Evolutionary conservation across 257 asterid species (phyloP).

Genomic region (Salvia miltiorrhiza): DNA sequence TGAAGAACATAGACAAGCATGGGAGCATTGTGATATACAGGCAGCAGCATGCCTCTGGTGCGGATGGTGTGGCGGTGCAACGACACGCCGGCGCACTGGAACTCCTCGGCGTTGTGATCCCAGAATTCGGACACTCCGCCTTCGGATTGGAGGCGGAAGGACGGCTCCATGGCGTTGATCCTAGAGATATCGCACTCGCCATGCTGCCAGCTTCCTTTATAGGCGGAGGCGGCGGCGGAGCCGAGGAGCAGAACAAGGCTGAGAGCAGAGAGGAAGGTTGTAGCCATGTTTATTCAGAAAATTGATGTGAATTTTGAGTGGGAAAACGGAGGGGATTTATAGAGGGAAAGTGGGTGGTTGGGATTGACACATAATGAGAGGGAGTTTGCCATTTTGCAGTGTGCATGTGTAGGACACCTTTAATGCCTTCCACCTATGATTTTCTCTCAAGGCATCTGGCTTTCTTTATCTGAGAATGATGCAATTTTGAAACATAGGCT

Average conservation of each 20-base stretch:
- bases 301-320: neutral
- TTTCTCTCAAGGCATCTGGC: slow-evolving; percentile 30
- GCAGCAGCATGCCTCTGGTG: slow-evolving; percentile 39
- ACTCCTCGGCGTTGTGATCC: slow-evolving; percentile 43
- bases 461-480: neutral
- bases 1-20: slow-evolving; percentile 39
- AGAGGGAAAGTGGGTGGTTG: neutral
- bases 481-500: neutral
- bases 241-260: slow-evolving; percentile 28
- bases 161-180: slow-evolving; percentile 47
- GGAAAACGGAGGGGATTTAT: slow-evolving; percentile 31
- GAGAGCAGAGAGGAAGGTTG: slow-evolving; percentile 20
- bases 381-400: slow-evolving; percentile 47
- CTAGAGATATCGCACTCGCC: slow-evolving; percentile 44
- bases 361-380: slow-evolving; percentile 31
- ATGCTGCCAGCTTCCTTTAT: slow-evolving; percentile 23
- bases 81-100: slow-evolving; percentile 63
- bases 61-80: slow-evolving; percentile 41
- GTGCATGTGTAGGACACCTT: slow-evolving; percentile 39
- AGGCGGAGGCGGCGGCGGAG: slow-evolving; percentile 20
- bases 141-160: slow-evolving; percentile 35
- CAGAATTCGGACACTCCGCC: slow-evolving; percentile 59
- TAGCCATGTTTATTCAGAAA: neutral
- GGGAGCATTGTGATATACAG: slow-evolving; percentile 51
- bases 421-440: slow-evolving; percentile 40